Evolutionary conservation across 192 early-diverging fungal genomes (phyloP), one percentile per base, ranked within the genome.

Genomic region (Linnemannia hyalina): DNA sequence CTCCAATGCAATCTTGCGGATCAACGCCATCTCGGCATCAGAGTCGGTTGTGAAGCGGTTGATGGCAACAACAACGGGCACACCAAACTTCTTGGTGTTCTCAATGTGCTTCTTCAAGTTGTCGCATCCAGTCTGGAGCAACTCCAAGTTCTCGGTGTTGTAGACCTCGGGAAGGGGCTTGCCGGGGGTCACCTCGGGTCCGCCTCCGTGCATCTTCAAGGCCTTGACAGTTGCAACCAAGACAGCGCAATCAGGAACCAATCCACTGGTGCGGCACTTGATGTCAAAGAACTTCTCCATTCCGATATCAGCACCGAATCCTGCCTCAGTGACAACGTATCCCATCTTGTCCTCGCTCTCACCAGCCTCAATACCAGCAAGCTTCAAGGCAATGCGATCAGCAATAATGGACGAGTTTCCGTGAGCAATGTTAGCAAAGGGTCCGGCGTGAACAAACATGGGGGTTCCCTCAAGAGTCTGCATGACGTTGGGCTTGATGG

Each of bases 271-370:
- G 47, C 98, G 94, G 89, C 98, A 99, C 90, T 99, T 99, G 91
- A 99, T 99, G 90, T 99, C 95, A 91, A 99, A 97, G 92, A 97
- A 97, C 91, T 99, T 99, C 79, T 99, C 98, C 95, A 99, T 98
- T 68, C 98, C 98, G 89, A 99, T 99, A 90, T 99, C 98, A 32
- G 98, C 98, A 44, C 98, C 98, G 81, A 99, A 99, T 23, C 98
- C 98, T 32, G 98, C 97, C 90, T 99, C 98, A 40, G 98, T 99
- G 49, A 99, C 93, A 60, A 98, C 97, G 75, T 96, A 99, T 16
- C 98, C 98, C 52, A 89, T 88, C 68, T 92, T 90, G 75, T 89
- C 88, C 0, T 90, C 89, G n/a, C 86, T 86, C 55, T 91, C 91
- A 29, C 88, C 90, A 26, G 91, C 82, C 26, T 95, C 92, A 32